Evolutionary conservation across 2,329 filamentous ascomycete genomes (phyloP).

Genomic region (Fusarium pseudocircinatum): DNA sequence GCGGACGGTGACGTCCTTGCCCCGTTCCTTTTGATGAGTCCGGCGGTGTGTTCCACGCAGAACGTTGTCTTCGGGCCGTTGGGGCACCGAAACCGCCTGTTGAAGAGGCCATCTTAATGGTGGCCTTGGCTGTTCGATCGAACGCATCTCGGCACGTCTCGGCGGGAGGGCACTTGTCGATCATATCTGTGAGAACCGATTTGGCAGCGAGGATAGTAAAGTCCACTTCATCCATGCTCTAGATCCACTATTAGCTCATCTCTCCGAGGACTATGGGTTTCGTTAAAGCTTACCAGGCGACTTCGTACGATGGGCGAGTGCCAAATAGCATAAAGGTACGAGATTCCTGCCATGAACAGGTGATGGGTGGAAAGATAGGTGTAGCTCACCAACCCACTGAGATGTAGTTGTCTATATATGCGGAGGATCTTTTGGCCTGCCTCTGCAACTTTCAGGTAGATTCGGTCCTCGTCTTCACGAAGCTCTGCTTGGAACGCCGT

Average conservation of each 20-base stretch:
- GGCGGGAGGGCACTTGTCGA: constrained; percentile 93
- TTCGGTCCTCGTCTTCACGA: constrained; percentile 85
- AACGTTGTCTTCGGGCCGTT: constrained; percentile 41
- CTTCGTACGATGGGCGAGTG: constrained; percentile 90
- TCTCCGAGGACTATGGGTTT: background rate
- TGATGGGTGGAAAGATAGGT: constrained; percentile 96
- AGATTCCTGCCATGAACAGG: constrained; percentile 96
- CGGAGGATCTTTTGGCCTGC: constrained; percentile 93
- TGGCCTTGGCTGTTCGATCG: constrained; percentile 93
- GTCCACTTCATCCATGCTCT: constrained; percentile 95
- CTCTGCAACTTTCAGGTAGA: constrained; percentile 94
- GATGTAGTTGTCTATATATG: constrained; percentile 88
- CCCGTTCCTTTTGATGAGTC: constrained; percentile 41
- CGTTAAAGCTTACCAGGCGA: constrained; percentile 73
- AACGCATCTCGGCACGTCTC: constrained; percentile 96
- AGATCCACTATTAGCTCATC: constrained; percentile 8
- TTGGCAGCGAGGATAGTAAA: constrained; percentile 94
- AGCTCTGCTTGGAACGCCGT: constrained; percentile 71
- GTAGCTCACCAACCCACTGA: constrained; percentile 90
- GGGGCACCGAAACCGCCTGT: constrained; percentile 79
- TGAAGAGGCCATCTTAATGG: constrained; percentile 91
- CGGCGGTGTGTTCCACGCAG: constrained; percentile 44
- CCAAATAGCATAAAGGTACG: constrained; percentile 97
- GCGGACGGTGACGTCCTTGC: constrained; percentile 41
- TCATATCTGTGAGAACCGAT: constrained; percentile 89